phyloP scores from a whole-genome alignment of 2,329 filamentous ascomycete genomes.

The Coniella lustricola region DNA sequence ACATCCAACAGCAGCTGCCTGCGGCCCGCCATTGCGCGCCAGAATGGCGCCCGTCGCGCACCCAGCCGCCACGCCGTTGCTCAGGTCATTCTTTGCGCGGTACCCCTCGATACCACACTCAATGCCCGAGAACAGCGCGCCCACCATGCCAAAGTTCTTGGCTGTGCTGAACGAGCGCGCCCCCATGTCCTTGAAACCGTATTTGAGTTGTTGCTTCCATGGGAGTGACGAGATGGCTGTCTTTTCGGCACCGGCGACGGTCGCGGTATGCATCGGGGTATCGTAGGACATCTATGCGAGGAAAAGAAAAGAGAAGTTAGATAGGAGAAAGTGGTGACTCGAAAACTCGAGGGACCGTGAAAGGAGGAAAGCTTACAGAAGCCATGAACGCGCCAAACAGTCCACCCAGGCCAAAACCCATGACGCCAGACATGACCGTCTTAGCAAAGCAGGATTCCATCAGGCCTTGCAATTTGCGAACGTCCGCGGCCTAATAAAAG shows the following conservation, averaged over 20 bases:
- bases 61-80: slow-evolving; percentile 79
- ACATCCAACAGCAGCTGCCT: slow-evolving; percentile 81
- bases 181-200: slow-evolving; percentile 95
- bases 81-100: slow-evolving; percentile 87
- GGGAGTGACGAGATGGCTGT: slow-evolving; percentile 57
- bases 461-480: slow-evolving; percentile 61
- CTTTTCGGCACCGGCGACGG: slow-evolving; percentile 24
- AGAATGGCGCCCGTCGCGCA: slow-evolving; percentile 88
- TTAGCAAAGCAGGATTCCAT: slow-evolving; percentile 95
- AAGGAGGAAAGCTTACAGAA: slow-evolving; percentile 52
- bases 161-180: slow-evolving; percentile 72
- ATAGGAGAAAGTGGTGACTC: neutral
- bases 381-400: slow-evolving; percentile 98
- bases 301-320: neutral
- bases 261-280: slow-evolving; percentile 63
- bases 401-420: slow-evolving; percentile 90
- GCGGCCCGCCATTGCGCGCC: slow-evolving; percentile 79
- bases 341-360: neutral
- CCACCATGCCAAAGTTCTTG: slow-evolving; percentile 92
- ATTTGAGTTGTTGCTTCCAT: slow-evolving; percentile 71
- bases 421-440: slow-evolving; percentile 79
- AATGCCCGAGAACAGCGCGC: slow-evolving; percentile 82
- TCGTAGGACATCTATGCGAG: slow-evolving; percentile 86
- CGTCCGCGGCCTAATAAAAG: slow-evolving; percentile 2
- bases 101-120: slow-evolving; percentile 94